Conservation (phyloP, 2,329 filamentous ascomycete genomes). For the Cladobotryum protrusum region DNA sequence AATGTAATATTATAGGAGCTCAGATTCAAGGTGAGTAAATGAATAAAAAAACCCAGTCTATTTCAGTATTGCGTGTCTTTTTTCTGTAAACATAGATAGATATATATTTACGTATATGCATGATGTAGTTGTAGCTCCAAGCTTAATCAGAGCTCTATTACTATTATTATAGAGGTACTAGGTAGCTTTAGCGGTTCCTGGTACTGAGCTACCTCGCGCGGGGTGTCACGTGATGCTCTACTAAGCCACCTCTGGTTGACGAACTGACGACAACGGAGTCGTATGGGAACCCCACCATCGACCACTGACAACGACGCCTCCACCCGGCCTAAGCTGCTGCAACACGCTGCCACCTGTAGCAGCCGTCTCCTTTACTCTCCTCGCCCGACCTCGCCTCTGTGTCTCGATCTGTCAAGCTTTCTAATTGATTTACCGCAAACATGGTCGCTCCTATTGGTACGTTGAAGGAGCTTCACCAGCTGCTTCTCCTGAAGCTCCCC, state of each 20-base stretch:
- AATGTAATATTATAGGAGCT: too few species aligned
- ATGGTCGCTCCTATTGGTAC: slow-evolving; percentile 54
- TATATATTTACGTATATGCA: too few species aligned
- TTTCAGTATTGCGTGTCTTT: too few species aligned
- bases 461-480: slow-evolving; percentile 19
- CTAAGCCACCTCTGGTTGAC: slow-evolving; percentile 26
- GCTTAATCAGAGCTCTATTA: too few species aligned
- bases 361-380: neutral
- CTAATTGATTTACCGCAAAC: slow-evolving; percentile 22
- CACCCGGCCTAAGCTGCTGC: slow-evolving; percentile 5
- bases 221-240: slow-evolving; percentile 33
- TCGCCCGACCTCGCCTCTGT: neutral
- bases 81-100: too few species aligned
- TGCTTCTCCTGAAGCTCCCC: slow-evolving; percentile 3
- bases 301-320: slow-evolving; percentile 11
- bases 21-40: too few species aligned
- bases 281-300: too few species aligned
- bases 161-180: too few species aligned
- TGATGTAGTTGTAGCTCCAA: too few species aligned
- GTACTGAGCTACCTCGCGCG: slow-evolving; percentile 14
- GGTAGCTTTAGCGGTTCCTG: too few species aligned
- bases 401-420: neutral
- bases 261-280: slow-evolving; percentile 22
- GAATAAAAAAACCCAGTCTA: too few species aligned
- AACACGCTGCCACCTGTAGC: neutral